A percentile compares a stretch with the other conserved stretches of the same genome.
Evolutionary conservation across 1,139 yeast species (phyloP).

Genomic region (Yamadazyma atmosphaerica): DNA sequence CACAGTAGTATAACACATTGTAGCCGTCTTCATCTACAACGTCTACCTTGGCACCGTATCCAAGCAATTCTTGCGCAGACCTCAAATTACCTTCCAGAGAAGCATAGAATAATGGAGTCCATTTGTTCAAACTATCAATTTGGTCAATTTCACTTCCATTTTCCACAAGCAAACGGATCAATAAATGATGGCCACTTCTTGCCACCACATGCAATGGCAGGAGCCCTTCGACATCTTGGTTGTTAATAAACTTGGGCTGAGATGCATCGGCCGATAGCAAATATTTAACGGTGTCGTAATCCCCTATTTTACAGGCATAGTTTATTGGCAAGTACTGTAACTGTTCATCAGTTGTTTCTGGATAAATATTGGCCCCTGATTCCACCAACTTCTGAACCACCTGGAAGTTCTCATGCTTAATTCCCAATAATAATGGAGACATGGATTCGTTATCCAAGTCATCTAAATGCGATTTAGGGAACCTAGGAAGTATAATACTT

Average conservation of each 20-base stretch:
- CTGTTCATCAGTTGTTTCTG: constrained; percentile 48
- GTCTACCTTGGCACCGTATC: constrained; percentile 69
- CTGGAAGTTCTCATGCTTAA: constrained; percentile 64
- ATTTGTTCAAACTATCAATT: constrained; percentile 79
- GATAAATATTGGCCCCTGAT: constrained; percentile 58
- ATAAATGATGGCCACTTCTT: constrained; percentile 71
- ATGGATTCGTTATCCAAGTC: constrained; percentile 68
- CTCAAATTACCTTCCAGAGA: constrained; percentile 80
- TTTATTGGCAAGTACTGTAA: constrained; percentile 78
- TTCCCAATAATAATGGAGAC: constrained; percentile 80
- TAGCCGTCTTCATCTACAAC: constrained; percentile 82
- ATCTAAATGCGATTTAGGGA: constrained; percentile 44
- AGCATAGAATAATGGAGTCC: constrained; percentile 94
- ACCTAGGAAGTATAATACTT: constrained; percentile 39
- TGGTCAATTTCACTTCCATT: constrained; percentile 81
- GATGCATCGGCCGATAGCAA: constrained; percentile 36
- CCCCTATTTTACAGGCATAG: constrained; percentile 87
- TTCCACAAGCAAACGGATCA: constrained; percentile 65
- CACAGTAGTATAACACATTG: constrained; percentile 84
- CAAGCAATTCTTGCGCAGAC: constrained; percentile 70
- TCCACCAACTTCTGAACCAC: constrained; percentile 44
- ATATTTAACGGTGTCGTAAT: constrained; percentile 66
- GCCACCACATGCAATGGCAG: constrained; percentile 88
- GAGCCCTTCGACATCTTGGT: constrained; percentile 84
- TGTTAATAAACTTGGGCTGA: constrained; percentile 35